Conservation (phyloP, 2,329 filamentous ascomycete species). For the Colletotrichum gloeosporioides region DNA sequence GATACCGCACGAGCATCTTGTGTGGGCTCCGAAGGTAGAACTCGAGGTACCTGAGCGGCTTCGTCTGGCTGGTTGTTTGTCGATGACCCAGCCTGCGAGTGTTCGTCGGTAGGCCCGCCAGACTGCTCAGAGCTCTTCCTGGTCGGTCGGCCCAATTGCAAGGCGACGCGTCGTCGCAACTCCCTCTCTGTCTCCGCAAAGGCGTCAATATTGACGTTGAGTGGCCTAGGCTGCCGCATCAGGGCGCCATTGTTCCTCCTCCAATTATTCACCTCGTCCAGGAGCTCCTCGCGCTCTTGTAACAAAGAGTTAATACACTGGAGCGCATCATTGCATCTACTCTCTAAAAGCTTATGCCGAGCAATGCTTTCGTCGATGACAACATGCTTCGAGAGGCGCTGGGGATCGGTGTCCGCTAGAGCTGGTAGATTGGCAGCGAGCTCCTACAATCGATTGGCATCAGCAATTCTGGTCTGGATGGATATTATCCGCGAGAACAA, state of each 20-base stretch:
- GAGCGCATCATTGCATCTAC: slow-evolving; percentile 21
- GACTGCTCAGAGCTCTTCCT: background rate
- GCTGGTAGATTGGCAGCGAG: slow-evolving; percentile 39
- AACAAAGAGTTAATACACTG: slow-evolving; percentile 22
- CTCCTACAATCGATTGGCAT: slow-evolving; percentile 27
- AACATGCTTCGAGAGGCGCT: slow-evolving; percentile 43
- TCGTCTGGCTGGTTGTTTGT: background rate
- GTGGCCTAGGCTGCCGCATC: background rate
- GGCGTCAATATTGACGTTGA: background rate
- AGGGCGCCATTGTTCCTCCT: slow-evolving; percentile 13
- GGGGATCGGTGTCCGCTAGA: slow-evolving; percentile 35
- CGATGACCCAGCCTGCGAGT: background rate
- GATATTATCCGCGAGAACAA: background rate
- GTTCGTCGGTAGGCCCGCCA: background rate
- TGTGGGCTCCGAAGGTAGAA: background rate
- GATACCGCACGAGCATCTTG: background rate
- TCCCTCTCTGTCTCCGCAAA: slow-evolving; percentile 9
- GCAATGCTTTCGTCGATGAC: slow-evolving; percentile 41
- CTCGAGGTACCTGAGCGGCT: background rate
- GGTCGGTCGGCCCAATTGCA: background rate
- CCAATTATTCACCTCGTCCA: slow-evolving; percentile 32
- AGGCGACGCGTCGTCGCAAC: background rate
- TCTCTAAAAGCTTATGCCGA: slow-evolving; percentile 30
- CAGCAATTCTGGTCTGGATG: background rate
- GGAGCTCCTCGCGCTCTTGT: slow-evolving; percentile 32